phyloP scores from a whole-genome alignment of 2,329 filamentous ascomycete genomes.

The Dothideomycetes sp. region DNA sequence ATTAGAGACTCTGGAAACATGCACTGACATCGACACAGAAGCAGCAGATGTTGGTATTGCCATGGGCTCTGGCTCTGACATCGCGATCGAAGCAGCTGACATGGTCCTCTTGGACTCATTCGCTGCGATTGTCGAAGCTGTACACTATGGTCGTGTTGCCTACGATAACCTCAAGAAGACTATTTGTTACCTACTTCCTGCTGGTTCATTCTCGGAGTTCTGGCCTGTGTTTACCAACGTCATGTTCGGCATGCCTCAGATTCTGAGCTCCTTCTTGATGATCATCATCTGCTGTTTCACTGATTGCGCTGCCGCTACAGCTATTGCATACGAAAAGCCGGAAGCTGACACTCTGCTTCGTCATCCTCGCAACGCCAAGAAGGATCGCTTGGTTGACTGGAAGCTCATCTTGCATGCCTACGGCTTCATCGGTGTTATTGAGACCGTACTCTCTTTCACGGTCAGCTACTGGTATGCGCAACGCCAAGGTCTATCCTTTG shows the following conservation, averaged over 20 bases:
- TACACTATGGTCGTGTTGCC: conserved; percentile 63
- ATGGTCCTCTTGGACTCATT: conserved; percentile 60
- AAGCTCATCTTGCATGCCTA: conserved; percentile 64
- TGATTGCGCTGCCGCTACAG: conserved; percentile 62
- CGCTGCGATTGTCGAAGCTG: conserved; percentile 58
- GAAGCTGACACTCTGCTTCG: conserved; percentile 65
- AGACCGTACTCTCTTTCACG: conserved; percentile 30
- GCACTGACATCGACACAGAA: conserved; percentile 14
- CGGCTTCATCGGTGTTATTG: conserved; percentile 52
- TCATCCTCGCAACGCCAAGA: conserved; percentile 55
- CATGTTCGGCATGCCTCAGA: conserved; percentile 60
- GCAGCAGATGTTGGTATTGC: conserved; percentile 50
- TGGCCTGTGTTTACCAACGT: conserved; percentile 67
- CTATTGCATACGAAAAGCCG: conserved; percentile 64
- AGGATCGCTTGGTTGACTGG: conserved; percentile 63
- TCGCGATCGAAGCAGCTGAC: conserved; percentile 51
- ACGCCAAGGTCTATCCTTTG: conserved; percentile 51
- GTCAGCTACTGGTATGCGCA: conserved; percentile 36
- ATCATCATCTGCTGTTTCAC: conserved; percentile 55
- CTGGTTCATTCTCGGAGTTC: conserved; percentile 65
- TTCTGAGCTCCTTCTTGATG: conserved; percentile 64
- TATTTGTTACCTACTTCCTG: conserved; percentile 62
- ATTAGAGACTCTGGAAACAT: no score
- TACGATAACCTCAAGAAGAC: conserved; percentile 73
- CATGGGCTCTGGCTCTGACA: conserved; percentile 46